Evolutionary conservation across 495 filamentous ascomycete genomes (phyloP).

Genomic region (Massariosphaeria phaeospora): DNA sequence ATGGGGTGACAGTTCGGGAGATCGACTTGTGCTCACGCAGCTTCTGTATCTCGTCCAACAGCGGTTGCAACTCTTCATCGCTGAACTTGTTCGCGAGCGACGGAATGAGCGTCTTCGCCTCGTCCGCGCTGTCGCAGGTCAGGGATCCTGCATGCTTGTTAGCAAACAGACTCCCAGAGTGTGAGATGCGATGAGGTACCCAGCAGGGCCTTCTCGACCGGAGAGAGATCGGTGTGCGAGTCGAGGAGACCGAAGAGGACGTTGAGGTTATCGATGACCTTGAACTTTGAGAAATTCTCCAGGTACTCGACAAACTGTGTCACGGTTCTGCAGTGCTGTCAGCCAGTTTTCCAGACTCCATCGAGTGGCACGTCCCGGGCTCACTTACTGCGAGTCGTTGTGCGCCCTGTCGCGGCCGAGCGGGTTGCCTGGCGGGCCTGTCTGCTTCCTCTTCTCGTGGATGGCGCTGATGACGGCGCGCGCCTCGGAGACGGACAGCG

Average conservation of each 20-base stretch:
- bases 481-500: constrained; percentile 85
- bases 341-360: constrained; percentile 29
- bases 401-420: constrained; percentile 27
- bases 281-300: constrained; percentile 89
- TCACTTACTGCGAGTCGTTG: constrained; percentile 56
- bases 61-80: constrained; percentile 78
- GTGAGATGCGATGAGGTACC: constrained; percentile 49
- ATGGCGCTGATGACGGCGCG: constrained; percentile 84
- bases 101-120: constrained; percentile 93
- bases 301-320: constrained; percentile 86
- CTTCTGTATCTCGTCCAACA: constrained; percentile 87
- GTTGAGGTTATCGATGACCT: constrained; percentile 87
- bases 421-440: constrained; percentile 55
- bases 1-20: neutral
- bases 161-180: neutral
- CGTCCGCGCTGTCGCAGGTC: constrained; percentile 85
- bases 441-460: constrained; percentile 63
- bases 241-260: constrained; percentile 80
- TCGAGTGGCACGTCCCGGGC: no score
- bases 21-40: constrained; percentile 19
- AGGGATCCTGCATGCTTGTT: constrained; percentile 60
- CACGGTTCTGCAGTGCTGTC: constrained; percentile 49
- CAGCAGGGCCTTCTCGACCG: constrained; percentile 89
- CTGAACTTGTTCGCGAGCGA: constrained; percentile 81
- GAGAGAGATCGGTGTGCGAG: constrained; percentile 69